Base-by-base conservation (phyloP, 106 monocot genomes). In the Allium fistulosum region DNA sequence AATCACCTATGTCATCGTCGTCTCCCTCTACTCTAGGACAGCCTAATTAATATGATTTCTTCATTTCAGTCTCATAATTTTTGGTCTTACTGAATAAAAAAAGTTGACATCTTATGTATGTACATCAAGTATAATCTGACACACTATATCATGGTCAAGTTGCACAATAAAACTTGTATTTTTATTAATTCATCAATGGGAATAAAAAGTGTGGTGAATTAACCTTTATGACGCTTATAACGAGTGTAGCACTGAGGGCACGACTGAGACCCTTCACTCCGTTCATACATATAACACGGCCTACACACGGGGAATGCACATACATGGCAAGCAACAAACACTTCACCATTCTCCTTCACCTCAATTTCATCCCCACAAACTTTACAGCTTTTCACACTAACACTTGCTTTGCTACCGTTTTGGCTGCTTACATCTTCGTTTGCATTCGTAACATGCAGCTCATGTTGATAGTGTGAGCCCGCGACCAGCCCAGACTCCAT, bases 21-120 rank as follows among this genome's bases (percentile, higher is more conserved):
- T 95, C 94, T 63, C 88, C 94, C 46, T 71, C 88, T 51, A 91
- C 85, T 62, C 90, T 80, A 15, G 83, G 77, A 50, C 75, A 83
- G 0, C 91, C 94, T 94, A 66, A 46, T n/a, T 14, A 45, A 14
- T 28, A 67, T 13, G 12, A 55, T 37, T 37, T 37, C 37, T 37
- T 37, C 5, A 37, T 37, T 37, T 37, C 37, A 37, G 37, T 37
- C 37, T 37, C 37, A 37, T 37, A 37, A 37, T 37, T 37, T 37
- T 37, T 37, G 5, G 37, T 37, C 22, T 22, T 22, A 22, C 22
- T 22, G 1, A 22, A 0, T 1, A 22, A 22, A 22, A 22, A 22
- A 22, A n/a, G n/a, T n/a, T n/a, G n/a, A n/a, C 3, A 28, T 28
- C 28, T 3, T 28, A 28, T 28, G 28, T 28, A 28, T 28, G 28